Evolutionary conservation across 768 basidiomycete genomes (phyloP), one percentile per base, ranked within the genome.

Genomic region (Cystofilobasidium ferigula): DNA sequence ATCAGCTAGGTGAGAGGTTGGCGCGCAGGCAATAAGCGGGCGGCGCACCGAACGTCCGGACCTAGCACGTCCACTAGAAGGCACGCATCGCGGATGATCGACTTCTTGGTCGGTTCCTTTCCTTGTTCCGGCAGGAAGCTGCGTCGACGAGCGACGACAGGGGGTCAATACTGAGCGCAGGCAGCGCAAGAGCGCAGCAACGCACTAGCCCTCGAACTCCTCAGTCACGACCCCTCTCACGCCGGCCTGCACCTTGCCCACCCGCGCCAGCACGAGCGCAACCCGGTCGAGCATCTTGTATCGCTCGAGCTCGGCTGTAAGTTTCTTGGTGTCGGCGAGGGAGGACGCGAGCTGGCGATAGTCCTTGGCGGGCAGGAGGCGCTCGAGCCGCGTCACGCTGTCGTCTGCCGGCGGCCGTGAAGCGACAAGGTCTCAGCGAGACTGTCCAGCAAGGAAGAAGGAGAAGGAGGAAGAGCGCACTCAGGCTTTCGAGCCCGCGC

Each of bases 141-240:
- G 69, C 6, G 32, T 28, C 18, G 3, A 4, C 20, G n/a, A 3
- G 1, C 28, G 45, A 20, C 22, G 14, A 18, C 40, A 16, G 45
- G 3, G 8, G 22, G 45, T n/a, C 45, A 47, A n/a, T 24, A 13
- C 16, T 8, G 20, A 1, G n/a, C 9, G 8, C 13, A 28, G 2
- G 26, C 45, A 57, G 12, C 1, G 22, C 18, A 14, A 30, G 32
- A 57, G 13, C 43, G 56, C n/a, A 42, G 45, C n/a, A 45, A 79
- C 89, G 63, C 75, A 92, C 92, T 91, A 92, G 36, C 83, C 80
- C 73, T 98, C 91, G 74, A 98, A 95, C 75, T 99, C 95, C 10
- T 80, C 80, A 66, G 94, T 90, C 30, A 98, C 82, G 69, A 86
- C 83, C 7, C 80, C 81, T 65, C 87, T 82, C n/a, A 95, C 78